Conservation (phyloP, 73 alveolate species). For the Stentor roeselii region DNA sequence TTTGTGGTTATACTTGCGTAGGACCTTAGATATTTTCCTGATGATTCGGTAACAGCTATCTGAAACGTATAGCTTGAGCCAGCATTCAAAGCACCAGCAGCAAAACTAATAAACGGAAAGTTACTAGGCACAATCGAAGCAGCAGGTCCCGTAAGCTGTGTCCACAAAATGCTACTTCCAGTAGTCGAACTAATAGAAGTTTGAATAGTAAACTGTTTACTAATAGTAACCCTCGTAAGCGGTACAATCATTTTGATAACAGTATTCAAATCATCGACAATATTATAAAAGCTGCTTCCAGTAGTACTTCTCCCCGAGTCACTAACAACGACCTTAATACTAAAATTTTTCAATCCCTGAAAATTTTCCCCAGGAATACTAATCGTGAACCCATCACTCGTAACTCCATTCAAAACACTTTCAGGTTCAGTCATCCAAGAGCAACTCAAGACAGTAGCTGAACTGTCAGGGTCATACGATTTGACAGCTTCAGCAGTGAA, state of each 20-base stretch:
- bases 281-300: neutral
- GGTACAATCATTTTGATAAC: neutral
- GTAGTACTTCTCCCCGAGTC: neutral
- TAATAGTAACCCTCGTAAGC: neutral
- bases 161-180: neutral
- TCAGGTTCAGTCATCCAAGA: neutral
- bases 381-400: neutral
- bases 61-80: neutral
- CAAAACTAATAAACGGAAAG: neutral
- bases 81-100: neutral
- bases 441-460: neutral
- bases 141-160: neutral
- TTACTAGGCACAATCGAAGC: neutral
- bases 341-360: neutral
- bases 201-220: neutral
- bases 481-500: neutral
- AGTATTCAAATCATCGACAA: neutral
- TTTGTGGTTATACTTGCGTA: neutral
- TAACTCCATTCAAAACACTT: neutral
- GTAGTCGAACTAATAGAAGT: neutral
- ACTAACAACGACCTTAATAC: neutral
- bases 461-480: neutral
- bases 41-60: neutral
- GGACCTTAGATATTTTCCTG: neutral
- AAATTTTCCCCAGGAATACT: neutral